These are phyloP conservation scores for Penicillium bialowiezense DNA, from an alignment of 495 filamentous ascomycete species.

Conservation along the genomic window DNA sequence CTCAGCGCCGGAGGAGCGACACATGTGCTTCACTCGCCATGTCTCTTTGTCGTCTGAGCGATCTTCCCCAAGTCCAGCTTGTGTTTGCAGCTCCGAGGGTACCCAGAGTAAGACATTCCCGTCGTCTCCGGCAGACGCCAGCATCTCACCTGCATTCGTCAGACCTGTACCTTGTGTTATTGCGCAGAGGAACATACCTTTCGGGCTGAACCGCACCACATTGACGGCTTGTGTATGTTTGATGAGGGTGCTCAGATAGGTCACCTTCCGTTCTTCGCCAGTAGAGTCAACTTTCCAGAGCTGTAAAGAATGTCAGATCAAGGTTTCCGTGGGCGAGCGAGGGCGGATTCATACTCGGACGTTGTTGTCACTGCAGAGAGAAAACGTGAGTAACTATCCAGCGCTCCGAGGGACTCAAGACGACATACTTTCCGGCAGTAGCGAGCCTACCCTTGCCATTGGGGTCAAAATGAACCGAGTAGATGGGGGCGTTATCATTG, in stretches of 20 bases:
- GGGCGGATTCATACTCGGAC: constrained; percentile 67
- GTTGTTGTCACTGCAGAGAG: constrained; percentile 73
- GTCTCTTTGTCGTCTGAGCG: constrained; percentile 90
- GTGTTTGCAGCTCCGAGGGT: constrained; percentile 69
- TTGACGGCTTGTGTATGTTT: constrained; percentile 98
- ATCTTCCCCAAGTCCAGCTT: constrained; percentile 74
- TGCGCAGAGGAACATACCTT: constrained; percentile 55
- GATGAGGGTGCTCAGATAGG: constrained; percentile 83
- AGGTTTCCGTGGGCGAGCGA: constrained; percentile 7
- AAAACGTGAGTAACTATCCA: constrained; percentile 10
- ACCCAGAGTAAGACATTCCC: constrained; percentile 96
- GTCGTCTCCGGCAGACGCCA: constrained; percentile 94
- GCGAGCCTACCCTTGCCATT: constrained; percentile 90
- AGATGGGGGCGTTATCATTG: constrained; percentile 90
- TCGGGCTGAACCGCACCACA: constrained; percentile 92
- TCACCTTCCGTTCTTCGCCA: constrained; percentile 83
- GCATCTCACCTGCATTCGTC: constrained; percentile 69
- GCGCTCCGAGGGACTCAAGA: neutral
- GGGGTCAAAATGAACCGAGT: constrained; percentile 93
- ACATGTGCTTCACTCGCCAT: constrained; percentile 98
- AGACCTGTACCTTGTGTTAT: constrained; percentile 14
- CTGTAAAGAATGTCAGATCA: constrained; percentile 49
- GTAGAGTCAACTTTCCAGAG: constrained; percentile 86
- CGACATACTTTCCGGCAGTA: constrained; percentile 70
- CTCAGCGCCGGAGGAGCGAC: constrained; percentile 83